phyloP scores from a whole-genome alignment of 2,329 filamentous ascomycete genomes.

The Monilinia aucupariae region DNA sequence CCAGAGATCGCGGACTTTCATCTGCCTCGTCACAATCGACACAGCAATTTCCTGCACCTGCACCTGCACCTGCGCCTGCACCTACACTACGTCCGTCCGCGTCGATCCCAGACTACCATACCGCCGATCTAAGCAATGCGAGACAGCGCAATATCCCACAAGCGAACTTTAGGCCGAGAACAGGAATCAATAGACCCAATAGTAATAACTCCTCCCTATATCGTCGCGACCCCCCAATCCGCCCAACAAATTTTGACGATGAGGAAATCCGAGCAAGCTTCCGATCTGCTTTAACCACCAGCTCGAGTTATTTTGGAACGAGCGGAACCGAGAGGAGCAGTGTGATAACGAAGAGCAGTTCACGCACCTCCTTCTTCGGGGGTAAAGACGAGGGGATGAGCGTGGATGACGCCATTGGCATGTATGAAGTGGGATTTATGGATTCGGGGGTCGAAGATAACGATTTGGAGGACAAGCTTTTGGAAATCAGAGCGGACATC shows the following conservation, averaged over 20 bases:
- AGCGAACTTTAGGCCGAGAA: conserved; percentile 24
- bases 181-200: conserved; percentile 26
- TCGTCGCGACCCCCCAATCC: conserved; percentile 28
- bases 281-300: conserved; percentile 54
- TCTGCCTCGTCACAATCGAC: conserved; percentile 31
- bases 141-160: conserved; percentile 32
- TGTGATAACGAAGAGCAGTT: conserved; percentile 72
- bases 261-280: conserved; percentile 51
- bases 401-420: conserved; percentile 64
- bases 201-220: conserved; percentile 27
- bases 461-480: conserved; percentile 17
- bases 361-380: conserved; percentile 55
- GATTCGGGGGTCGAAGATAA: conserved; percentile 44
- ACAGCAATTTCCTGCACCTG: conserved; percentile 15
- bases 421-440: conserved; percentile 60
- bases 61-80: conserved; percentile 4
- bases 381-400: conserved; percentile 51
- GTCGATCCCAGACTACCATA: conserved; percentile 35
- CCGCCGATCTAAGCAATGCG: conserved; percentile 30
- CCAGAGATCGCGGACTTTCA: conserved; percentile 31
- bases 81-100: conserved; percentile 28
- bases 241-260: conserved; percentile 27
- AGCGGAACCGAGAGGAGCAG: conserved; percentile 76
- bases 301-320: conserved; percentile 54
- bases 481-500: conserved; percentile 5